Base-by-base conservation (phyloP, 2,329 filamentous ascomycete species). In the Aspergillus pseudonomiae region DNA sequence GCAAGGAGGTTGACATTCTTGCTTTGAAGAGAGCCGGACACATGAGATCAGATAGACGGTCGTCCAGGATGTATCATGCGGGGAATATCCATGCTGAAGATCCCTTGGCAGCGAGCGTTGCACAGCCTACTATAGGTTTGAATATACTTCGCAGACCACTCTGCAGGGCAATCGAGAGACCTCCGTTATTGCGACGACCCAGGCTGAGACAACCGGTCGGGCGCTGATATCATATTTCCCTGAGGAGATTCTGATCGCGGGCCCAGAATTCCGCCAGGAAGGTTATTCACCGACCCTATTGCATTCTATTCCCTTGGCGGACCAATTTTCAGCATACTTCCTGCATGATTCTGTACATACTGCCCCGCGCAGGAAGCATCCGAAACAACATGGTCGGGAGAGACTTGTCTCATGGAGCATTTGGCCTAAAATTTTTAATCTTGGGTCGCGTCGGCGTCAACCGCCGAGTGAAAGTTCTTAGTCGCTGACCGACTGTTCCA, bases 61-160 rank as follows among this genome's bases (percentile, higher is more conserved):
- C n/a, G 43, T 46, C 11, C 21, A 46, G n/a, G 12, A 24, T 26
- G 45, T 48, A 26, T 24, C 36, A 24, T 55, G 52, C 52, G 52
- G 52, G 52, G 52, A 55, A 55, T 32, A 69, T 65, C 67, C 66
- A 66, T 66, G 67, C 34, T 58, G 67, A 21, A 62, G 64, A 69
- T 68, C 67, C 63, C 67, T 67, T 69, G 65, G 67, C 67, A 60
- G 39, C 21, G n/a, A 16, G 43, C n/a, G 52, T 24, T 34, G 24
- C 52, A 36, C 52, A 54, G 52, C 16, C 30, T 34, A 54, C n/a
- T 53, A n/a, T 32, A 14, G 50, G 28, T 14, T 14, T 34, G 50
- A 21, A 21, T 28, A 48, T 48, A 50, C 46, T 28, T 50, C 9
- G 26, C 16, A 50, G 16, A 30, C 12, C 12, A 50, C 46, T n/a